Percentiles rank a stretch among this genome's conserved stretches.
These are phyloP conservation scores for Ophiocordyceps unilateralis DNA, from an alignment of 2,329 filamentous ascomycete species.

Conservation along the genomic window DNA sequence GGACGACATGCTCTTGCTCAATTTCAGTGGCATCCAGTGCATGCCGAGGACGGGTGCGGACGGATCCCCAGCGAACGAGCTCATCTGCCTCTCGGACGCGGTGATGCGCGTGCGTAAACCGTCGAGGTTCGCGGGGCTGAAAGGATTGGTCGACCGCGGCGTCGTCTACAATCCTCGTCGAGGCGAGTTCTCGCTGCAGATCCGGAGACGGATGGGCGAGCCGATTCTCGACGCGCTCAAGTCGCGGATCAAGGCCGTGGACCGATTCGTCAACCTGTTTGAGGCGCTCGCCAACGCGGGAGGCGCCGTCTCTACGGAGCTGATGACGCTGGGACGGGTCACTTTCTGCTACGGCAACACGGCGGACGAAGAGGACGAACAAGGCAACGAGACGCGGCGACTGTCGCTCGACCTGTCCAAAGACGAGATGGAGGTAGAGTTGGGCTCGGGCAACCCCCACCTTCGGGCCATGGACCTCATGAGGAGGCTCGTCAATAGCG, in stretches of 20 bases:
- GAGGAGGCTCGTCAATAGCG: constrained; percentile 37
- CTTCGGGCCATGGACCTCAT: constrained; percentile 43
- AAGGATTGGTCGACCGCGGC: constrained; percentile 38
- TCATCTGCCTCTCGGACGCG: constrained; percentile 31
- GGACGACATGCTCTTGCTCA: constrained; percentile 38
- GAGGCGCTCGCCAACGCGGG: constrained; percentile 42
- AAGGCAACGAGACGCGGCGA: constrained; percentile 20
- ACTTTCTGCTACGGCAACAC: constrained; percentile 47
- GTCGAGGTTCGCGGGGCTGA: constrained; percentile 36
- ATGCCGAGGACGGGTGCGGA: constrained; percentile 2
- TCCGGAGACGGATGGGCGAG: constrained; percentile 40
- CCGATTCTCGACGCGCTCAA: constrained; percentile 41
- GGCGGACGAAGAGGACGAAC: constrained; percentile 1
- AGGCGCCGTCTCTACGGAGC: constrained; percentile 36
- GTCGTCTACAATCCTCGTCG: constrained; percentile 41
- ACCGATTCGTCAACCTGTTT: constrained; percentile 53
- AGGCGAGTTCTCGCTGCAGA: constrained; percentile 45
- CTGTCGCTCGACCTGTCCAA: constrained; percentile 41
- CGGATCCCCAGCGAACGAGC: constrained; percentile 4
- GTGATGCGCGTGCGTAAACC: constrained; percentile 35
- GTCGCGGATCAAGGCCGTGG: constrained; percentile 45
- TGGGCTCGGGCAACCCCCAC: constrained; percentile 51
- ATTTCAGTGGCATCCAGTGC: constrained; percentile 30
- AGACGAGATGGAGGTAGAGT: constrained; percentile 35
- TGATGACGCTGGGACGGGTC: constrained; percentile 44